These are phyloP conservation scores for Lolium multiflorum DNA, from an alignment of 176 grass and related monocot genomes.

Conservation along the genomic window DNA sequence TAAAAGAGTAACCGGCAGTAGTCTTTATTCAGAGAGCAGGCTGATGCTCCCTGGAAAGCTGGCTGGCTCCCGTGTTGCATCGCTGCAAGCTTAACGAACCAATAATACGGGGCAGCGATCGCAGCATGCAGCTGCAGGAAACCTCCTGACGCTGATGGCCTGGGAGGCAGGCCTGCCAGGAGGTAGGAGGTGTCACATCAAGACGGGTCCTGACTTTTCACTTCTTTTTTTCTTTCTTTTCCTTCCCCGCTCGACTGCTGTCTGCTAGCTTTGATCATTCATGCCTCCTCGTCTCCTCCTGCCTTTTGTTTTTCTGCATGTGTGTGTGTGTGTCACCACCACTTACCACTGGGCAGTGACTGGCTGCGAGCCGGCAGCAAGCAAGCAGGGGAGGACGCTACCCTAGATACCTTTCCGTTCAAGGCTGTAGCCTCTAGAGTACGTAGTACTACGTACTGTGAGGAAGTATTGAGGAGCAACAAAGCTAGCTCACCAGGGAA, in stretches of 20 bases:
- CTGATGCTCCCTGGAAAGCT: slow-evolving; percentile 44
- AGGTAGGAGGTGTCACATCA: slow-evolving; percentile 18
- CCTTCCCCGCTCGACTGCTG: no score
- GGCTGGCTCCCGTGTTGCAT: slow-evolving; percentile 31
- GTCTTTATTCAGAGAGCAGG: slow-evolving; percentile 13
- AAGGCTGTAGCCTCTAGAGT: not conserved
- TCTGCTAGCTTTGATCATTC: slow-evolving; percentile 7
- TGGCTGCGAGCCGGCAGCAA: not conserved
- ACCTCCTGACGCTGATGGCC: no score
- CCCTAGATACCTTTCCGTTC: not conserved
- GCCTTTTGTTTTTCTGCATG: not conserved
- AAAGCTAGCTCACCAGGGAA: no score
- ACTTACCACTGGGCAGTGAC: not conserved
- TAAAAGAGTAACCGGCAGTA: not conserved
- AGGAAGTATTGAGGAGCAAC: not conserved
- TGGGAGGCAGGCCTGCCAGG: not conserved
- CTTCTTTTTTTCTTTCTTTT: not conserved
- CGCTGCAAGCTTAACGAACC: slow-evolving; percentile 59
- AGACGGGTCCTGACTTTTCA: slow-evolving; percentile 20
- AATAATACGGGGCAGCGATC: slow-evolving; percentile 42
- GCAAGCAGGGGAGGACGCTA: not conserved
- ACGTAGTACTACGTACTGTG: not conserved
- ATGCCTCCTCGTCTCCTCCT: slow-evolving; percentile 2
- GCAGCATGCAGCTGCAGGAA: slow-evolving; percentile 20
- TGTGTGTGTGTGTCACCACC: not conserved